These are phyloP conservation scores for Sugiyamaella mastotermitis DNA, from an alignment of 805 yeast species.

Conservation along the genomic window DNA sequence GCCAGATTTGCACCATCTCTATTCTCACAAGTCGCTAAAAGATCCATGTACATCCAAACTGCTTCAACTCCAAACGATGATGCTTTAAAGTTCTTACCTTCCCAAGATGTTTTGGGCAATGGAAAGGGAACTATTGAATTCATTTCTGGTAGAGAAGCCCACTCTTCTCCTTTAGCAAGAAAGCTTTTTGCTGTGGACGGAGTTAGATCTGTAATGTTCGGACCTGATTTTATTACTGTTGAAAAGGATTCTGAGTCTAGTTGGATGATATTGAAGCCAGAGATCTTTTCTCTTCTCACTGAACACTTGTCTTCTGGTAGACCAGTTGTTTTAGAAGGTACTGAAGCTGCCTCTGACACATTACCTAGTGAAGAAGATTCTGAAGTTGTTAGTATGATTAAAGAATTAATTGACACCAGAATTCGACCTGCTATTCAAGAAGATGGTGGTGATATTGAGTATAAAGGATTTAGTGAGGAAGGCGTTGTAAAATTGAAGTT, in stretches of 20 bases:
- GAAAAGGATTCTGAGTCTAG: slow-evolving; percentile 54
- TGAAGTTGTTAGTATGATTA: slow-evolving; percentile 83
- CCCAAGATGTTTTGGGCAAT: slow-evolving; percentile 57
- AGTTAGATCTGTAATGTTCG: slow-evolving; percentile 68
- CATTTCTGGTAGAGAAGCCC: slow-evolving; percentile 68
- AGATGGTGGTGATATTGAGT: slow-evolving; percentile 97
- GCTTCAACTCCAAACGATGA: slow-evolving; percentile 81
- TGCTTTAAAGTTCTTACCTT: slow-evolving; percentile 79
- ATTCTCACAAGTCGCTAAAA: not conserved
- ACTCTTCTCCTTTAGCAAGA: slow-evolving; percentile 68
- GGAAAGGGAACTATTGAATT: slow-evolving; percentile 59
- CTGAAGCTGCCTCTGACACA: slow-evolving; percentile 34
- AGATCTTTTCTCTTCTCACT: slow-evolving; percentile 46
- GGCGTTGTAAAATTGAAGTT: slow-evolving; percentile 85
- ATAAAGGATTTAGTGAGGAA: slow-evolving; percentile 76
- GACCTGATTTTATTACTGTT: slow-evolving; percentile 76
- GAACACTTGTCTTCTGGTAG: slow-evolving; percentile 40
- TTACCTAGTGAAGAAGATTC: slow-evolving; percentile 58
- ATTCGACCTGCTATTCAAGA: slow-evolving; percentile 97
- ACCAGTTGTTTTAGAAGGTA: slow-evolving; percentile 42
- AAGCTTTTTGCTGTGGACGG: slow-evolving; percentile 74
- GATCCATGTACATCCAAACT: slow-evolving; percentile 56
- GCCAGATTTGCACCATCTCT: not conserved
- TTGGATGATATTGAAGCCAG: slow-evolving; percentile 70
- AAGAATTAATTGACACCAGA: slow-evolving; percentile 87